A percentile compares a stretch with the other conserved stretches of the same genome.
These are phyloP conservation scores for Alternaria viburni DNA, from an alignment of 2,329 filamentous ascomycete genomes.

Conservation along the genomic window DNA sequence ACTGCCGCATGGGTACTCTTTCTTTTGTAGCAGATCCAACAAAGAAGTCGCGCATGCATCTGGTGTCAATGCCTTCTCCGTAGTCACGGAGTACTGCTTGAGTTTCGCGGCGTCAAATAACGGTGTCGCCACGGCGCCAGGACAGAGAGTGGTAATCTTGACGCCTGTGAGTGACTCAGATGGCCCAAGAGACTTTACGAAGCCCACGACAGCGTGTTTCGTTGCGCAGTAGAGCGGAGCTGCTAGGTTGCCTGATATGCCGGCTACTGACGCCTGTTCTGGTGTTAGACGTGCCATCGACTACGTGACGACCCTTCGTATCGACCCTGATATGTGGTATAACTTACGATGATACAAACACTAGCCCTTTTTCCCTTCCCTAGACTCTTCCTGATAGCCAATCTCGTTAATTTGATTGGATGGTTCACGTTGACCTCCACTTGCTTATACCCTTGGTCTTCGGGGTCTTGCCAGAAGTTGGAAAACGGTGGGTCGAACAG, in stretches of 20 bases:
- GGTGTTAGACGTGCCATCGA: neutral
- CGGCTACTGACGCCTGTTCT: conserved; percentile 31
- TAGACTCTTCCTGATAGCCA: conserved; percentile 38
- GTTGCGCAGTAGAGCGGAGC: conserved; percentile 40
- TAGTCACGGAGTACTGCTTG: conserved; percentile 27
- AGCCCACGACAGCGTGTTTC: conserved; percentile 41
- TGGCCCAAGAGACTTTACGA: conserved; percentile 36
- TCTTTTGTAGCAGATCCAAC: conserved; percentile 36
- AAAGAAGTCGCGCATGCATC: conserved; percentile 30
- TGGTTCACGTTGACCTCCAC: conserved; percentile 41
- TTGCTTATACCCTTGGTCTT: conserved; percentile 36
- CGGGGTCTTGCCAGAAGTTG: conserved; percentile 41
- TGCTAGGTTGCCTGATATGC: conserved; percentile 31
- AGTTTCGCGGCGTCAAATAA: conserved; percentile 30
- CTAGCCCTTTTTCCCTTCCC: conserved; percentile 33
- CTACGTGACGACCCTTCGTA: neutral
- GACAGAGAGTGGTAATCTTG: conserved; percentile 40
- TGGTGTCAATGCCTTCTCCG: conserved; percentile 20
- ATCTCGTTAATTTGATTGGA: conserved; percentile 39
- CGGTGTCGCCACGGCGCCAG: conserved; percentile 33
- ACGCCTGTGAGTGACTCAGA: conserved; percentile 37
- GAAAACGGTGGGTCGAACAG: conserved; percentile 39
- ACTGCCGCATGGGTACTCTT: conserved; percentile 34
- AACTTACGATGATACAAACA: conserved; percentile 42
- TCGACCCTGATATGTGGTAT: neutral